phyloP scores from a whole-genome alignment of 768 basidiomycete genomes.

The Macrolepiota dolichaula region DNA sequence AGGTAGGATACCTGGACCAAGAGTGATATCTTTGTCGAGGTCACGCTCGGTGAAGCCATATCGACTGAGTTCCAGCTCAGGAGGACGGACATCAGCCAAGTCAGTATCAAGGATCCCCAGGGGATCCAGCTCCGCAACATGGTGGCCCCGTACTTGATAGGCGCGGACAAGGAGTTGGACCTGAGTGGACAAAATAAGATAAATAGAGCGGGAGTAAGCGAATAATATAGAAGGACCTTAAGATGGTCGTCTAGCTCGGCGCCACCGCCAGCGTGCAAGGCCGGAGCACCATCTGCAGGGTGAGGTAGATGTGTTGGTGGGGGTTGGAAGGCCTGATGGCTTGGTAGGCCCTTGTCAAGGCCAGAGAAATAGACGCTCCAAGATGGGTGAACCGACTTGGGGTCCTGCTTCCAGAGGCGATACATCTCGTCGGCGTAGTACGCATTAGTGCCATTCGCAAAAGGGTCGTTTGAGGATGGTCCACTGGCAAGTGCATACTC shows the following conservation, averaged over 20 bases:
- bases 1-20: constrained; percentile 95
- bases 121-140: constrained; percentile 93
- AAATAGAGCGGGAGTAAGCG: constrained; percentile 1
- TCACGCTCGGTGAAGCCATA: constrained; percentile 96
- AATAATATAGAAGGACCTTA: constrained; percentile 54
- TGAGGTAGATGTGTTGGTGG: constrained; percentile 70
- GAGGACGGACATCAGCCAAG: constrained; percentile 71
- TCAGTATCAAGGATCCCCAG: constrained; percentile 91
- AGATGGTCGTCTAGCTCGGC: constrained; percentile 89
- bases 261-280: constrained; percentile 64
- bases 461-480: constrained; percentile 78
- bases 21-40: constrained; percentile 89
- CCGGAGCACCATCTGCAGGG: constrained; percentile 78
- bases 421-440: constrained; percentile 99
- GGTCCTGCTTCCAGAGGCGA: constrained; percentile 86
- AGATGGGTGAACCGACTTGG: constrained; percentile 86
- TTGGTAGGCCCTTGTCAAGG: constrained; percentile 82
- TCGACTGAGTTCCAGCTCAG: constrained; percentile 89
- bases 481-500: constrained; percentile 13
- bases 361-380: constrained; percentile 96
- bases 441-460: constrained; percentile 92
- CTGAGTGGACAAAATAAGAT: constrained; percentile 35
- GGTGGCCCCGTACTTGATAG: constrained; percentile 98
- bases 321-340: constrained; percentile 78
- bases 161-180: constrained; percentile 97